Percentiles rank a stretch among this genome's conserved stretches.
These are phyloP conservation scores for Conticribra weissflogii DNA, from an alignment of 108 stramenopile genomes.

Conservation along the genomic window DNA sequence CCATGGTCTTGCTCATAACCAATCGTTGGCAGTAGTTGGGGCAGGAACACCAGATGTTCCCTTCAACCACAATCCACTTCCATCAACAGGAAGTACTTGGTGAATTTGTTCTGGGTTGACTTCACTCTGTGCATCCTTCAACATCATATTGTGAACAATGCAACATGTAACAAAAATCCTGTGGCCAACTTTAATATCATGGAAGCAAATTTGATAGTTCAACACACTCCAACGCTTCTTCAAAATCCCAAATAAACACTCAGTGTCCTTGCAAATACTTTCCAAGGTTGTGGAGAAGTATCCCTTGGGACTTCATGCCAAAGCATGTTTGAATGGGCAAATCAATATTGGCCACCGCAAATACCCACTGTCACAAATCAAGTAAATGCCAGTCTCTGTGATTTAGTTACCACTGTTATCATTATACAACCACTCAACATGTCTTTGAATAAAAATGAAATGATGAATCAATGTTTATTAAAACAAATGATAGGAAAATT, in stretches of 20 bases:
- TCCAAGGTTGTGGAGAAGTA: slow-evolving; percentile 32
- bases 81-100: too few relatives aligned
- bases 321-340: slow-evolving; percentile 26
- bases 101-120: too few relatives aligned
- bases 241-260: slow-evolving; percentile 55
- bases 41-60: too few relatives aligned
- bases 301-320: neutral
- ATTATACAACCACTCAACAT: slow-evolving; percentile 13
- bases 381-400: slow-evolving; percentile 17
- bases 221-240: slow-evolving; percentile 45
- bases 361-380: slow-evolving; percentile 60
- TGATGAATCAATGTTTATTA: too few relatives aligned
- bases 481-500: too few relatives aligned
- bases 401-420: neutral
- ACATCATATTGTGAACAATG: neutral
- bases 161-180: neutral
- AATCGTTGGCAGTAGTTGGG: too few relatives aligned
- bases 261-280: slow-evolving; percentile 57
- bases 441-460: too few relatives aligned
- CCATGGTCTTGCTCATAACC: too few relatives aligned
- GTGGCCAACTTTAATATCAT: neutral
- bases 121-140: too few relatives aligned
- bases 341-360: slow-evolving; percentile 44
- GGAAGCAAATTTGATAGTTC: slow-evolving; percentile 15
- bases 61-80: too few relatives aligned